Evolutionary conservation across 2,329 filamentous ascomycete genomes (phyloP), one percentile per base, ranked within the genome.

Genomic region (Xylariaceae sp.): DNA sequence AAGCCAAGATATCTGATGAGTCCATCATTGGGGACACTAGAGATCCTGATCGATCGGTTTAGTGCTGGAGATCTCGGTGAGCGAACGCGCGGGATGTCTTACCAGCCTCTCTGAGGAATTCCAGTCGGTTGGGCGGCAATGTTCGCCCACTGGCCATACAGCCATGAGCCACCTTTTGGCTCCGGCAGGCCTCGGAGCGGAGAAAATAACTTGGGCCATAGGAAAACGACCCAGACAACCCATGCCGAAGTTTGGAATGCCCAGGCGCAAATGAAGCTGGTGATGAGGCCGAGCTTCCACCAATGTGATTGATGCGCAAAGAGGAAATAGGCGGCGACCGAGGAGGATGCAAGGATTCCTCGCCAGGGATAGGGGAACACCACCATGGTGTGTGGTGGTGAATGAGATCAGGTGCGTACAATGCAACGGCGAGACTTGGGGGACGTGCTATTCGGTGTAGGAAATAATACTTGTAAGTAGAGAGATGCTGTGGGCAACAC

Each of bases 21-120:
- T 2, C 87, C 87, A 26, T 88, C 72, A 62, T 91, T 84, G 6
- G 84, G 83, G 37, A 89, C 72, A 2, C 74, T 75, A 47, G 80
- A 74, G 19, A 80, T 68, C 87, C 86, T 82, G 55, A 12, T 44
- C 9, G 16, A 21, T 15, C 9, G 2, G 45, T 54, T 68, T 42
- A 67, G 59, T 26, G 6, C 12, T 41, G 2, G 30, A 29, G n/a
- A n/a, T 43, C 42, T 40, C 6, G 40, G 5, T 21, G 19, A 12
- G 8, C 12, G 5, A 5, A 29, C 3, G 19, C 15, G 12, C 19
- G 7, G 40, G n/a, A 30, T 22, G 18, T 45, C 61, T 44, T 68
- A 81, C 79, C 79, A 82, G 49, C 76, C 71, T 51, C 73, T 68
- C 66, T 73, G 71, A 1, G 78, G 77, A 19, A 67, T 63, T 2